Evolutionary conservation across 2,329 filamentous ascomycete genomes (phyloP), one percentile per base, ranked within the genome.

Genomic region (Ceratocystis eucalypticola): DNA sequence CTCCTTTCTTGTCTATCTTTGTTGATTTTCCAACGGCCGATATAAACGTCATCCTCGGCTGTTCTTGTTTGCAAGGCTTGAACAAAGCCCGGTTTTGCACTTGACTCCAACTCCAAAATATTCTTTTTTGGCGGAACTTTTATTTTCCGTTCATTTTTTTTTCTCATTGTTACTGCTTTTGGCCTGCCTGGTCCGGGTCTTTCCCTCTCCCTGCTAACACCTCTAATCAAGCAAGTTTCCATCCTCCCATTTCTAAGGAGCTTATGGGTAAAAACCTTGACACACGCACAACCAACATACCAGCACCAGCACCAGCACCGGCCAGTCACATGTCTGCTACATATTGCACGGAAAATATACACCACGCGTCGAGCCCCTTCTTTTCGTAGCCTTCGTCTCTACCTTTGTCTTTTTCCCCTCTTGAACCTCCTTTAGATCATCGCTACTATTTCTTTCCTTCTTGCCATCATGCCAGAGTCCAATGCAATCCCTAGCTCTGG

Each of bases 21-120:
- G 4, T 15, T 45, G 2, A 44, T 20, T 41, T 15, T 45, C 61
- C 61, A 63, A 59, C 55, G 25, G 55, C 33, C 55, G 55, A 59
- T 59, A 59, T 59, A 59, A 59, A 59, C 55, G 55, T 59, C 55
- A 59, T 59, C 55, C 55, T 59, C 55, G 55, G 55, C 55, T 59
- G 55, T 59, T 59, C 28, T 30, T 22, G n/a, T n/a, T 33, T 30
- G 17, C 30, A n/a, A 17, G 15, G 8, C 55, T 59, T 59, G 28
- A 28, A 37, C 48, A 53, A n/a, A 53, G n/a, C n/a, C 37, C 37
- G 12, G 37, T 41, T 41, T 41, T 41, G 37, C 37, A 12, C 37
- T 53, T 8, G n/a, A 20, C 48, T 53, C 48, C 22, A 30, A 33
- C 55, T 59, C 55, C 55, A 59, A 59, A 5, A 25, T 25, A 17